Percentiles rank a stretch among this genome's conserved stretches.
phyloP scores from a whole-genome alignment of 768 basidiomycete genomes.

The Mycena floridula region DNA sequence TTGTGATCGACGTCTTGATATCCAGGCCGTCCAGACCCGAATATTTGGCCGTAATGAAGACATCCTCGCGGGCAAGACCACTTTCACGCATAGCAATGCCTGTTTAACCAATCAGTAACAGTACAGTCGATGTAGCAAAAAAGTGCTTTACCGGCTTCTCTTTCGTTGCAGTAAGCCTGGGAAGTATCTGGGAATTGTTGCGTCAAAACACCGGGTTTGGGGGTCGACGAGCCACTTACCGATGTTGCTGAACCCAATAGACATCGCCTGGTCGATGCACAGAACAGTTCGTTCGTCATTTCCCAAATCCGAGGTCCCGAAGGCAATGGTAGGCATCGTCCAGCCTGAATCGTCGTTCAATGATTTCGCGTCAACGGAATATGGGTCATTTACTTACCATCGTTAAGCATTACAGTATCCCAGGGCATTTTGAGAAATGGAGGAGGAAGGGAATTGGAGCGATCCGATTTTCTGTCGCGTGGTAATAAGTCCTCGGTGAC shows the following conservation, averaged over 20 bases:
- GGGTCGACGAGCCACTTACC: conserved; percentile 29
- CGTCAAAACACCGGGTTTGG: background rate
- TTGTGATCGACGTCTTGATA: conserved; percentile 47
- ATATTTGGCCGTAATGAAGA: background rate
- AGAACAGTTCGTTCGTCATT: conserved; percentile 45
- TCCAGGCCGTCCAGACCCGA: conserved; percentile 38
- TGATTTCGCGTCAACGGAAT: background rate
- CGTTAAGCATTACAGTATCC: conserved; percentile 51
- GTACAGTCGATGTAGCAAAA: conserved; percentile 28
- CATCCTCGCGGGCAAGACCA: background rate
- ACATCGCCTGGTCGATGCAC: conserved; percentile 57
- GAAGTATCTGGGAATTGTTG: conserved; percentile 43
- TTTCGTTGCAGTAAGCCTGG: conserved; percentile 55
- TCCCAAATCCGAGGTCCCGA: conserved; percentile 63
- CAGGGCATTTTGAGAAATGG: conserved; percentile 45
- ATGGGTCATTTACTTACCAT: conserved; percentile 34
- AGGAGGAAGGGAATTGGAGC: too few relatives aligned
- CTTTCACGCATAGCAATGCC: background rate
- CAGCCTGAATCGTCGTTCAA: conserved; percentile 25
- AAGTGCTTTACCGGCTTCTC: conserved; percentile 37
- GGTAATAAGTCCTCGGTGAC: too few relatives aligned
- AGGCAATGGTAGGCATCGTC: conserved; percentile 47
- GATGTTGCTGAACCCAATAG: conserved; percentile 55
- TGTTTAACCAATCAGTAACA: conserved; percentile 34
- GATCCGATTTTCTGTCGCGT: too few relatives aligned